Conservation (phyloP, 352 stramenopile species). For the Pythium myriotylum region DNA sequence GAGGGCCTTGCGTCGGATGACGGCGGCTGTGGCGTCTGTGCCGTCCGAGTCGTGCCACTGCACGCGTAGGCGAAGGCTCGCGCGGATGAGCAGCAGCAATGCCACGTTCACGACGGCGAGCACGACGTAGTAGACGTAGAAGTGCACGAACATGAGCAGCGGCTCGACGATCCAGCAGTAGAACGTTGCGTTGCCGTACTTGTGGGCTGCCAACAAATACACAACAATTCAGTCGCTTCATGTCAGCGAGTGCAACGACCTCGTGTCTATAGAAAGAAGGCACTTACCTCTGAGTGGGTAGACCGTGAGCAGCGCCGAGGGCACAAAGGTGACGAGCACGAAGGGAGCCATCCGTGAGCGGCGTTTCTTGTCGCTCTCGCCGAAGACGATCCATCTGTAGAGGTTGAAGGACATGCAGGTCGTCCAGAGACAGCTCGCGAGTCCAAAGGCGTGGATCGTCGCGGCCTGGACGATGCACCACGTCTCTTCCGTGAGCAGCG, state of each 20-base stretch:
- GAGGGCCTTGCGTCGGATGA: conserved; percentile 72
- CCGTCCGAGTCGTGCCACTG: conserved; percentile 65
- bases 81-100: conserved; percentile 60
- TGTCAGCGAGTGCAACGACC: too few species aligned
- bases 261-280: neutral
- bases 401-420: conserved; percentile 84
- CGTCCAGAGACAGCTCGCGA: conserved; percentile 72
- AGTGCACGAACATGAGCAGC: conserved; percentile 70
- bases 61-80: conserved; percentile 68
- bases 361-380: conserved; percentile 69
- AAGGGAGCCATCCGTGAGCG: conserved; percentile 61
- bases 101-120: conserved; percentile 77
- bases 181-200: conserved; percentile 80
- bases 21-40: conserved; percentile 62
- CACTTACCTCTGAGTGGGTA: conserved; percentile 61
- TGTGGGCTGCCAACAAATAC: conserved; percentile 35
- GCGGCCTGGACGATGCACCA: conserved; percentile 62
- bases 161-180: conserved; percentile 81
- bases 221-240: too few species aligned
- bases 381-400: conserved; percentile 76
- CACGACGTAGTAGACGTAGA: conserved; percentile 72
- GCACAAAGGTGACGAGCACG: conserved; percentile 53
- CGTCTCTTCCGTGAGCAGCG: conserved; percentile 38
- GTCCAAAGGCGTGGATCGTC: conserved; percentile 52
- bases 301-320: conserved; percentile 46